A percentile compares a stretch with the other conserved stretches of the same genome.
phyloP scores from a whole-genome alignment of 805 yeast genomes.

The Lipomyces sp. region DNA sequence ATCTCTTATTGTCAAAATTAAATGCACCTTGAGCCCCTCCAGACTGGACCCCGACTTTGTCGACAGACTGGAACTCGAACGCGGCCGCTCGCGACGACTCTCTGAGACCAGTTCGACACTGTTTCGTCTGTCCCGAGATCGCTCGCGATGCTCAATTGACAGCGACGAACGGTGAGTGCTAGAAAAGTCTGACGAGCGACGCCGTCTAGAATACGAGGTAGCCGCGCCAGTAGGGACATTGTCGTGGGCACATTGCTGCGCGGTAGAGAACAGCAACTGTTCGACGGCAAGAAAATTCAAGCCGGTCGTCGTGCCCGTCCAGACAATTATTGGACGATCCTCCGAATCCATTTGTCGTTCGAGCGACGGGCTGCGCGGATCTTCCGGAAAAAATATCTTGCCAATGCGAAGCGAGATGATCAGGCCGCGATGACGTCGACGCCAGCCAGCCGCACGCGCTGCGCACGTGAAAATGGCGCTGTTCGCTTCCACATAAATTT shows the following conservation, averaged over 20 bases:
- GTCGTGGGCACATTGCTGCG: neutral
- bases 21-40: conserved; percentile 13
- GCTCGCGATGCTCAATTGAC: neutral
- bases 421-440: too few relatives aligned
- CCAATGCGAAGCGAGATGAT: too few relatives aligned
- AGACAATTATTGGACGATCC: conserved; percentile 28
- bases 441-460: too few relatives aligned
- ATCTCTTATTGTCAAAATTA: conserved; percentile 21
- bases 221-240: neutral
- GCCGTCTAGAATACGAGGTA: neutral
- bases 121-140: neutral
- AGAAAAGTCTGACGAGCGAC: too few relatives aligned
- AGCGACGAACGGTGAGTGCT: too few relatives aligned
- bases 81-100: neutral
- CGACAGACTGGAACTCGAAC: neutral
- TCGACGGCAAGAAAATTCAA: conserved; percentile 18
- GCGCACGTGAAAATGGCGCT: too few relatives aligned
- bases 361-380: too few relatives aligned
- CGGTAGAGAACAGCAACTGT: conserved; percentile 14
- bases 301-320: conserved; percentile 27
- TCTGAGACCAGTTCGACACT: neutral
- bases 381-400: too few relatives aligned
- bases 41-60: neutral
- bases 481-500: too few relatives aligned
- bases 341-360: conserved; percentile 32